A percentile compares a stretch with the other conserved stretches of the same genome.
Evolutionary conservation across 2,329 filamentous ascomycete species (phyloP).

Genomic region (Stagonosporopsis rhizophila): DNA sequence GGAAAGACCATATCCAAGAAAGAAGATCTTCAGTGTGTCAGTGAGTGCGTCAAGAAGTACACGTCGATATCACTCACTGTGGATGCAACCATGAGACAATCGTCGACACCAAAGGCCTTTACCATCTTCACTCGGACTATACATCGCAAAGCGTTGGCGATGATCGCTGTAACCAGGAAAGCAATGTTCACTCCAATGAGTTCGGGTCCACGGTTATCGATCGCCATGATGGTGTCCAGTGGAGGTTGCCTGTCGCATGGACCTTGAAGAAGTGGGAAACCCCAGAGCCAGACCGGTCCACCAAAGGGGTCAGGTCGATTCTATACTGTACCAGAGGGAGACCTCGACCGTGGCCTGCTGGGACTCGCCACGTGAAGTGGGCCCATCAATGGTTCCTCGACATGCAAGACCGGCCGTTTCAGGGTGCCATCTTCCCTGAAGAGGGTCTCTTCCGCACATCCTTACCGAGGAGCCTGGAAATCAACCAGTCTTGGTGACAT

Average conservation of each 20-base stretch:
- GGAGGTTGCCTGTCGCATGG: conserved; percentile 14
- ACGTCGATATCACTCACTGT: conserved; percentile 29
- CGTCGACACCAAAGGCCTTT: conserved; percentile 45
- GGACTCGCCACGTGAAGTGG: conserved; percentile 32
- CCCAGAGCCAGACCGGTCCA: conserved; percentile 3
- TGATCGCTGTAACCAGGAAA: conserved; percentile 34
- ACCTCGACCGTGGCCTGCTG: conserved; percentile 23
- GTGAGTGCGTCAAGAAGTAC: not conserved
- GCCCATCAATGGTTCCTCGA: conserved; percentile 22
- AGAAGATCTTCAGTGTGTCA: conserved; percentile 29
- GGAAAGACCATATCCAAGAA: conserved; percentile 33
- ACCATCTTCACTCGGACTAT: conserved; percentile 45
- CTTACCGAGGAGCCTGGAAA: not conserved
- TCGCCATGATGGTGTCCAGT: conserved; percentile 30
- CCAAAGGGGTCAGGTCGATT: conserved; percentile 25
- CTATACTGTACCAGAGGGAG: conserved; percentile 23
- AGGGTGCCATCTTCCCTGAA: conserved; percentile 21
- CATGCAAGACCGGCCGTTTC: conserved; percentile 30
- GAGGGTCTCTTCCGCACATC: conserved; percentile 22
- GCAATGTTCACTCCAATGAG: conserved; percentile 40
- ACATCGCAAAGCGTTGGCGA: conserved; percentile 38
- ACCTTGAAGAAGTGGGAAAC: conserved; percentile 10
- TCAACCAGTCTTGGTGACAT: conserved; percentile 4
- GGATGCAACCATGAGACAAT: conserved; percentile 45
- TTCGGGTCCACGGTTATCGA: conserved; percentile 44